Base-by-base conservation (phyloP, 495 filamentous ascomycete genomes). In the Friedmanniomyces simplex region DNA sequence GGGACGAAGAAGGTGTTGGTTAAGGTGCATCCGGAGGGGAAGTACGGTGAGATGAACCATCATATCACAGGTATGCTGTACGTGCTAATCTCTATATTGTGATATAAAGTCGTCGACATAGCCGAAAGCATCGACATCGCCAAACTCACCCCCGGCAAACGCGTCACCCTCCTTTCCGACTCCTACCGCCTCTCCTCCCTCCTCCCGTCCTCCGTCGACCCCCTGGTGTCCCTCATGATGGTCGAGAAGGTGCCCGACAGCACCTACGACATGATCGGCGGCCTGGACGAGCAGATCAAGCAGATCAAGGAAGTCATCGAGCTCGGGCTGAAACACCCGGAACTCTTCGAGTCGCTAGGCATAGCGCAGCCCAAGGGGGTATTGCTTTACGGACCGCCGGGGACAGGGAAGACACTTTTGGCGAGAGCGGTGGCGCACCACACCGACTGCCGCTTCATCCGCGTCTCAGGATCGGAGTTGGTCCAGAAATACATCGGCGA, bases 231-330 rank as follows among this genome's bases (percentile, higher is more conserved):
- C n/a, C 88, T 99, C 66, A 99, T 99, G 93, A 97, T 99, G 94
- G 93, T 99, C 45, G 93, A 99, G 72, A 99, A 99, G 75, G 93
- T 99, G 25, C 93, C 93, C 26, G 93, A 99, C 76, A 95, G 89
- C 75, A 99, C 93, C 68, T 99, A 99, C 77, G 93, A 99, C 75
- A 99, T 99, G 93, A 99, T 99, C 66, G 93, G 93, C 71, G 93
- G 93, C 59, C 78, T 99, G 47, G 94, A 97, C 65, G 94, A 99
- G 69, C 93, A 99, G 68, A 97, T 99, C 76, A 97, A 99, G 77
- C 94, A 99, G 73, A 99, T 99, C 77, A 99, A 99, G 75, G 93
- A 99, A 71, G 93, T 99, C 54, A 97, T 99, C 71, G 93, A 99
- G 75, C 86, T 99, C 32, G 93, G 93, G 54, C 80, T 99, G 56